Base-by-base conservation (phyloP, 1,139 yeast species). In the Nakaseomyces nivariensis region DNA sequence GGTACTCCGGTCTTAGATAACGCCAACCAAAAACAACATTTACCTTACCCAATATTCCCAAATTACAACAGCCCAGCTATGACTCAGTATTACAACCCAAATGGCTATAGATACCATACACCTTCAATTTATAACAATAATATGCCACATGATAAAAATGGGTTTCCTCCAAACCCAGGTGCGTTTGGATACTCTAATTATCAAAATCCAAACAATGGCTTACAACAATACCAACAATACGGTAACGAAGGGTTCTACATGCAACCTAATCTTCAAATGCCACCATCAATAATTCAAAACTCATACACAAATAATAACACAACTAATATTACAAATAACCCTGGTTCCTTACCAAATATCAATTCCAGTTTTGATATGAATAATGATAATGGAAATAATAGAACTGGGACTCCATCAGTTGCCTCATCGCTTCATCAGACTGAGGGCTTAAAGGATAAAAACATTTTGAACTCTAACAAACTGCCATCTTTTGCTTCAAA, bases 281-380 rank as follows among this genome's bases (percentile, higher is more conserved):
- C 22, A 4, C 34, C 44, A n/a, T 41, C 44, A 13, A 41, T 41
- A 27, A 29, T 41, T 10, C 44, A 41, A 22, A 41, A 41, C 25
- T 41, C 44, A n/a, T 41, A 41, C 44, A 41, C 44, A 26, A 41
- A 41, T 29, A 41, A 41, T 11, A 41, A 41, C 11, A 41, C 44
- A n/a, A 41, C 44, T 3, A 41, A 41, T 41, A 41, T 41, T 5
- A 41, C 44, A 9, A 41, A 27, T 17, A 41, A 27, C 34, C 25
- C 33, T 13, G 34, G 33, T 4, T 41, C 44, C 5, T 9, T 41
- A 11, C 34, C 44, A 1, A 41, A 41, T 17, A 29, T 41, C 24
- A 27, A 27, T n/a, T 27, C 44, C 9, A 10, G 32, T 11, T 38
- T 38, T 26, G 43, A 37, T 10, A 37, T 37, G 40, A 37, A 37